Evolutionary conservation across 371 early-diverging fungal genomes (phyloP).

Genomic region (Chytridium lagenaria): DNA sequence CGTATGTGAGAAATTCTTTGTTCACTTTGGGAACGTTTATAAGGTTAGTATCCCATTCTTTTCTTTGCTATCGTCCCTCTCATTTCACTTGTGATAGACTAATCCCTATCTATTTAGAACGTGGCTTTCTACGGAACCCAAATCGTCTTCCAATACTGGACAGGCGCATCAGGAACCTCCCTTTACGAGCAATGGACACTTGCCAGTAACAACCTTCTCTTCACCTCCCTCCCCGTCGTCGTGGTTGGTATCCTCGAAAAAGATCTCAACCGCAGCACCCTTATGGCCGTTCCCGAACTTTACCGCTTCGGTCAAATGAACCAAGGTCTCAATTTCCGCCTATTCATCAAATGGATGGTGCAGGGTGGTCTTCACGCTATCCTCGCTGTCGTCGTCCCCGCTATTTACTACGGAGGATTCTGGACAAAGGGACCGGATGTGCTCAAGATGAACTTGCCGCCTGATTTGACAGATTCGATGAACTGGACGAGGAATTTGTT

Average conservation of each 20-base stretch:
- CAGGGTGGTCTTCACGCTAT: conserved; percentile 36
- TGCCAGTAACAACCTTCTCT: conserved; percentile 87
- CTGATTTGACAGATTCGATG: not conserved
- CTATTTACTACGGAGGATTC: conserved; percentile 33
- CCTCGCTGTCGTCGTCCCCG: conserved; percentile 33
- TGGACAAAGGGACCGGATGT: not conserved
- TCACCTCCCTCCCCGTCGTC: conserved; percentile 88
- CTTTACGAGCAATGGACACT: conserved; percentile 95
- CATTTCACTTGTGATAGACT: not conserved
- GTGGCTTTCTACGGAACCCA: conserved; percentile 34
- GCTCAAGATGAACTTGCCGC: not conserved
- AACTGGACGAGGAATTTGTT: conserved; percentile 6
- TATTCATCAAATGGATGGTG: conserved; percentile 36
- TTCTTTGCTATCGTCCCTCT: conserved; percentile 36
- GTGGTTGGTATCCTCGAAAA: conserved; percentile 89
- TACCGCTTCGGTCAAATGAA: conserved; percentile 41
- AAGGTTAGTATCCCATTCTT: conserved; percentile 94
- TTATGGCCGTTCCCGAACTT: conserved; percentile 44
- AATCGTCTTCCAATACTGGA: conserved; percentile 79
- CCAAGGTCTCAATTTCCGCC: conserved; percentile 34
- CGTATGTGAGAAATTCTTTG: conserved; percentile 88
- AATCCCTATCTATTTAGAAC: conserved; percentile 4
- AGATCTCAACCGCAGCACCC: conserved; percentile 39
- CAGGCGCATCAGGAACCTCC: conserved; percentile 90
- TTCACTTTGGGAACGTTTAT: conserved; percentile 81